Base-by-base conservation (phyloP, 148 eudicot genomes). In the Tetragonia tetragonoides region DNA sequence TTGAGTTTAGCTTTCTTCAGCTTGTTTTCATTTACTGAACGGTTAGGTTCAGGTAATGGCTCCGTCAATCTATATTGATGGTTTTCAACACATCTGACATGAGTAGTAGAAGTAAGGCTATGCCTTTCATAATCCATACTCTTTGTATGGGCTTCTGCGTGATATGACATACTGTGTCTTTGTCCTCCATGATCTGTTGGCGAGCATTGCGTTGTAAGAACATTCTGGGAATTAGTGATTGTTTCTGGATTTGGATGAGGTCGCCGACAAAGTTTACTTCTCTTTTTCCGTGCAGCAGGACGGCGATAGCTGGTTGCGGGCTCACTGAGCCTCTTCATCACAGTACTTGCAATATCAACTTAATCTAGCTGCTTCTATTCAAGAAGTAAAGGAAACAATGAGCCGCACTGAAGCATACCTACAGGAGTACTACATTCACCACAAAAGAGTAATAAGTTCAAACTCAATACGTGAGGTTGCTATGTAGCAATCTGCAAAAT, bases 1-100 rank as follows among this genome's bases (percentile, higher is more conserved):
- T 86, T 86, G 67, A 79, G 81, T 78, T 81, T 86, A 44, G 83
- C 77, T 37, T 86, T 83, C 56, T 72, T 83, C 39, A 86, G 74
- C 74, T 78, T 85, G 38, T 68, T 83, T 40, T 75, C 80, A 62
- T 24, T 80, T 28, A 75, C 77, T 15, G 41, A 70, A 12, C 17
- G 23, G 39, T 75, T 77, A 24, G 78, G 57, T 68, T 64, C 81
- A 16, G 56, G 75, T 10, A 68, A 59, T 68, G 63, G 56, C 62
- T 59, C 71, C 75, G 28, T 70, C 75, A 67, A 66, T 15, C 24
- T 60, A 59, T 51, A 71, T 69, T 69, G 72, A 15, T 64, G 10
- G 65, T 70, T 41, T 71, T 72, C 46, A 57, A 40, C 47, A 77
- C 67, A 66, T 38, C 71, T 56, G 53, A 34, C 54, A 60, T 63